Evolutionary conservation across 176 grass and related monocot species (phyloP).

Genomic region (Eragrostis nindensis): DNA sequence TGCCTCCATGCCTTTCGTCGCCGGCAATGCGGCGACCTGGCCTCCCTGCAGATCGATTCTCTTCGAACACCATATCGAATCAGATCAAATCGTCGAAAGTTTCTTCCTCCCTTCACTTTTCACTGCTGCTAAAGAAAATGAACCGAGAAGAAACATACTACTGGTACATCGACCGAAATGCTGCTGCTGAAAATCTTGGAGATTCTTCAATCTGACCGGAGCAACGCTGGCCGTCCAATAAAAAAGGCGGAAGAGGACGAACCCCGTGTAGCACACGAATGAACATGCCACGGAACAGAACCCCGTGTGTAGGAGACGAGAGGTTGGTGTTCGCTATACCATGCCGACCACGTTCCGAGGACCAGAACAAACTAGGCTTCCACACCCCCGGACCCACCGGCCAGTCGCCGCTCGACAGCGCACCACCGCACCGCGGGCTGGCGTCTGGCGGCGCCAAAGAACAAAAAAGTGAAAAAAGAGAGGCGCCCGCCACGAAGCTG

Average conservation of each 20-base stretch:
- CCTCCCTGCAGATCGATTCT: no score
- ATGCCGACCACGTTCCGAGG: constrained; percentile 25
- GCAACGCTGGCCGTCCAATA: background rate
- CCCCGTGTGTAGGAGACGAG: no score
- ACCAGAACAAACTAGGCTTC: background rate
- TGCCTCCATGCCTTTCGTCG: background rate
- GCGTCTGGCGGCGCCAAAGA: background rate
- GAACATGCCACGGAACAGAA: background rate
- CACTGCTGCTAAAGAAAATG: no score
- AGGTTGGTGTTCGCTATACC: background rate
- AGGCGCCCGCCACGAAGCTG: background rate
- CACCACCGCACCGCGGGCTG: background rate
- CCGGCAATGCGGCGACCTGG: no score
- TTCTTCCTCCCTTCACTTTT: no score
- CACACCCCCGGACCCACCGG: background rate
- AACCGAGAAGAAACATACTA: no score
- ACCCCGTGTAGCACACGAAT: background rate
- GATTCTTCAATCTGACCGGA: no score
- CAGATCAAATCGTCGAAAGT: no score
- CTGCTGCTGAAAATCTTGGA: no score
- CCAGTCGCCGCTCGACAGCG: background rate
- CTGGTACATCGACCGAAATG: no score
- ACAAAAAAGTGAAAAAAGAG: background rate
- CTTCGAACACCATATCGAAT: no score
- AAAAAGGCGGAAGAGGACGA: background rate